Percentiles rank a stretch among this genome's conserved stretches.
Conservation (phyloP, 371 early-diverging fungal genomes). For the Haplosporangium sp. region DNA sequence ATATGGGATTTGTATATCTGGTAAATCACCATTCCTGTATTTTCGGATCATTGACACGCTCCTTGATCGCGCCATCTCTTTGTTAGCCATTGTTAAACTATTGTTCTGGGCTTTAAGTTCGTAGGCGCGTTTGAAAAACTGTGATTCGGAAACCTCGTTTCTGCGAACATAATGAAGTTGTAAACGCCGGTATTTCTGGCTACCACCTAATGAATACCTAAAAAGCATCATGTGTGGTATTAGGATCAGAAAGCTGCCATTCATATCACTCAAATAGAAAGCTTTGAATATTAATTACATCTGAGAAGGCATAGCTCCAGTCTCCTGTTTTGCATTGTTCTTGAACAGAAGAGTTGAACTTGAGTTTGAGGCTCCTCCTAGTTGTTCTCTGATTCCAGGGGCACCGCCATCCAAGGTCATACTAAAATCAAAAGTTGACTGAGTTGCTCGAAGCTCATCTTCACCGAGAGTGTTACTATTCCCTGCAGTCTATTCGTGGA, state of each 20-base stretch:
- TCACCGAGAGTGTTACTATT: constrained; percentile 22
- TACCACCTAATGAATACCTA: constrained; percentile 8
- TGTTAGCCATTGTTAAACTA: constrained; percentile 11
- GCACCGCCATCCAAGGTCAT: constrained; percentile 58
- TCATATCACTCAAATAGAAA: background rate
- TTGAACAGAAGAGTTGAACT: constrained; percentile 43
- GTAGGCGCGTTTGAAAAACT: constrained; percentile 24
- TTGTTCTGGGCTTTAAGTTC: constrained; percentile 23
- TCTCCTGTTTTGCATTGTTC: constrained; percentile 11
- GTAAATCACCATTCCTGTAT: constrained; percentile 81
- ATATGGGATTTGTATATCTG: constrained; percentile 79
- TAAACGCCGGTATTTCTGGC: constrained; percentile 34
- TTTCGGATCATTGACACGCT: constrained; percentile 69
- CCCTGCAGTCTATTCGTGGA: constrained; percentile 14
- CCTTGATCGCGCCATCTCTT: constrained; percentile 65
- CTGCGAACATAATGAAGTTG: constrained; percentile 21
- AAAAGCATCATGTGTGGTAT: too few species aligned
- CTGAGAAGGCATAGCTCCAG: constrained; percentile 8
- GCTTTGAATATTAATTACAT: constrained; percentile 6
- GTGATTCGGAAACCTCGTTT: constrained; percentile 7
- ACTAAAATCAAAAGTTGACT: constrained; percentile 64
- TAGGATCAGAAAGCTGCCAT: background rate
- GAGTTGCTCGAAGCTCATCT: constrained; percentile 65
- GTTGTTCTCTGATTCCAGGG: constrained; percentile 38
- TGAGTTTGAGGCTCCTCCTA: constrained; percentile 32